Base-by-base conservation (phyloP, 1,284 basidiomycete genomes). In the Leucoagaricus sp. region DNA sequence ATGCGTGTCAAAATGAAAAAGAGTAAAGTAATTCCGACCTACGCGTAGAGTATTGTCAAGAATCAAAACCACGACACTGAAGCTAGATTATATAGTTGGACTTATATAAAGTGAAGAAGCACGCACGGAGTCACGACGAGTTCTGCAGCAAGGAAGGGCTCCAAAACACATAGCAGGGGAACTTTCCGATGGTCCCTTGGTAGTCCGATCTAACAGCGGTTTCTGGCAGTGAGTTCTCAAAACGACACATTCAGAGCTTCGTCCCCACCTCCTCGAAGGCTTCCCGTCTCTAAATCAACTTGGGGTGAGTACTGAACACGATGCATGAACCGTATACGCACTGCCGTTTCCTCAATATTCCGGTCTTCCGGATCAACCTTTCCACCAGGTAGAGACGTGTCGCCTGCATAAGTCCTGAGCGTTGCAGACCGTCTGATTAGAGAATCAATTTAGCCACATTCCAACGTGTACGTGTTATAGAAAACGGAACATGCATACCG, bases 201-300 rank as follows among this genome's bases (percentile, higher is more conserved):
- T 4, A 94, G 74, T n/a, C 92, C 92, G 50, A 94, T 87, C 93
- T 94, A 58, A 12, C n/a, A n/a, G n/a, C n/a, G n/a, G n/a, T n/a
- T 53, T 31, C n/a, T 8, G 23, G 29, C 9, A 31, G n/a, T 47
- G 28, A 8, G 21, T 51, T 42, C 4, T 4, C 17, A 38, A 47
- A 7, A 13, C 13, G 26, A 48, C 28, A 29, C n/a, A 33, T 17
- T 46, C 33, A 48, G 21, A 13, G 19, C 41, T 41, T 38, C 17
- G 8, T 25, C n/a, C 60, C 17, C 49, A 72, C 72, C 65, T 72
- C 71, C 57, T 72, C 71, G 28, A 64, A 72, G 8, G 71, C 72
- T 64, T 72, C 72, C 55, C 63, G 56, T 19, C 63, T 58, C 60
- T 63, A 28, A 21, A 49, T 12, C 10, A 12, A 12, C 19, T 45